These are phyloP conservation scores for Tolypocladium nubicola DNA, from an alignment of 2,329 filamentous ascomycete genomes.

Conservation along the genomic window DNA sequence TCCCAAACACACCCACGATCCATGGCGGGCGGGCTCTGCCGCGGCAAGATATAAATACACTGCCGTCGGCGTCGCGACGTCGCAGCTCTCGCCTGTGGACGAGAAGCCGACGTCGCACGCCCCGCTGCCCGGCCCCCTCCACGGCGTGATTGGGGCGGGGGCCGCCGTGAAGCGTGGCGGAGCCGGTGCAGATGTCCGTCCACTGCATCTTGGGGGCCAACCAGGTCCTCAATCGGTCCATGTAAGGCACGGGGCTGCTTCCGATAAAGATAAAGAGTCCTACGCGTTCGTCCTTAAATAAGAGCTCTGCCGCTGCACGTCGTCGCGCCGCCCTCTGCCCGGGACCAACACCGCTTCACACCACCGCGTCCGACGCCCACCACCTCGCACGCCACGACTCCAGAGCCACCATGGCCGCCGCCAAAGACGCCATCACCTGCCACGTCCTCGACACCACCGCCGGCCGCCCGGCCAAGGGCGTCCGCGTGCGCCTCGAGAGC, in stretches of 20 bases:
- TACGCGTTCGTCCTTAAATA: background rate
- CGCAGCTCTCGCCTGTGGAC: background rate
- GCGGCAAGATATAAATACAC: background rate
- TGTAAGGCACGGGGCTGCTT: background rate
- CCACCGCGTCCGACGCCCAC: background rate
- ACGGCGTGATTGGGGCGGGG: background rate
- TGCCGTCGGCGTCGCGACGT: background rate
- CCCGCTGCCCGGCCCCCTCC: background rate
- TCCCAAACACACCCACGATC: background rate
- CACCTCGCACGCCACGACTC: background rate
- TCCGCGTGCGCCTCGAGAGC: conserved; percentile 56
- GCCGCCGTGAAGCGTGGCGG: background rate
- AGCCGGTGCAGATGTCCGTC: background rate
- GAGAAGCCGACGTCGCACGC: background rate
- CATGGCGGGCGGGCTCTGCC: background rate
- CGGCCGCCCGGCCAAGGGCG: conserved; percentile 55
- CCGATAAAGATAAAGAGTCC: background rate
- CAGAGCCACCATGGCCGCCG: background rate
- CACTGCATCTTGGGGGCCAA: background rate
- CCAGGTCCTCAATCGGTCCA: background rate
- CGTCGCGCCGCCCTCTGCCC: background rate
- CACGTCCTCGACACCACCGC: conserved; percentile 77
- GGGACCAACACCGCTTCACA: background rate
- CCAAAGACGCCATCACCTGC: conserved; percentile 66
- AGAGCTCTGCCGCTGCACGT: background rate